phyloP scores from a whole-genome alignment of 371 early-diverging fungal genomes.

The Actinomortierella ambigua region DNA sequence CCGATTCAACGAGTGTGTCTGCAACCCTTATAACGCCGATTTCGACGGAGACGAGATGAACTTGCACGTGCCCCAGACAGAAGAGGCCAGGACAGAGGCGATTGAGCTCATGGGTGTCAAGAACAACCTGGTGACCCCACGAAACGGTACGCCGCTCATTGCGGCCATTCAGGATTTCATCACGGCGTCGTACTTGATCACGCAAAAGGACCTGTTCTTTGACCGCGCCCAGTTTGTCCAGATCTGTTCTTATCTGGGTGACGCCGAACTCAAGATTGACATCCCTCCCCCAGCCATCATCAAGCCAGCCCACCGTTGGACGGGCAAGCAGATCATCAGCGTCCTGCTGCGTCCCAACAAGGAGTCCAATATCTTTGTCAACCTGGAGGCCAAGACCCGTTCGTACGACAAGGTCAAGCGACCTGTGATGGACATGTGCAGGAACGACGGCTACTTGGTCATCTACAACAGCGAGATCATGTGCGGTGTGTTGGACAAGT shows the following conservation, averaged over 20 bases:
- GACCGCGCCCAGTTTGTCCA: conserved; percentile 93
- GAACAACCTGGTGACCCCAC: conserved; percentile 97
- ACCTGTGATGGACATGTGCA: conserved; percentile 77
- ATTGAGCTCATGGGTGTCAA: conserved; percentile 97
- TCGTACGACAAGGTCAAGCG: conserved; percentile 70
- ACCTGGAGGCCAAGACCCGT: conserved; percentile 88
- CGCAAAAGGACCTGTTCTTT: conserved; percentile 94
- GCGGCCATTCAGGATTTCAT: conserved; percentile 99
- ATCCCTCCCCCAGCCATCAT: conserved; percentile 94
- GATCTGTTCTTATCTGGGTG: conserved; percentile 85
- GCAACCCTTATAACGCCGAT: conserved; percentile 99
- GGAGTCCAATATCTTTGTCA: conserved; percentile 71
- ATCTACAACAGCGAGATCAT: conserved; percentile 94
- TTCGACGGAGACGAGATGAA: conserved; percentile 99
- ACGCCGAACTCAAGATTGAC: conserved; percentile 81
- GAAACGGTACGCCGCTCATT: conserved; percentile 98
- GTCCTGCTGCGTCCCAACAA: conserved; percentile 90
- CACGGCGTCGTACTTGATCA: conserved; percentile 94
- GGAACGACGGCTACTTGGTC: conserved; percentile 88
- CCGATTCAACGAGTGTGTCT: conserved; percentile 99
- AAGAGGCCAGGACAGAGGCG: conserved; percentile 98
- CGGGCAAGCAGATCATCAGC: conserved; percentile 80
- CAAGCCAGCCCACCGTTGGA: conserved; percentile 75
- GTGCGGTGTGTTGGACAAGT: conserved; percentile 96
- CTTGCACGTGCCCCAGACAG: conserved; percentile 99